Percentiles rank a stretch among this genome's conserved stretches.
These are phyloP conservation scores for Saccharomyces jurei DNA, from an alignment of 805 yeast genomes.

Conservation along the genomic window DNA sequence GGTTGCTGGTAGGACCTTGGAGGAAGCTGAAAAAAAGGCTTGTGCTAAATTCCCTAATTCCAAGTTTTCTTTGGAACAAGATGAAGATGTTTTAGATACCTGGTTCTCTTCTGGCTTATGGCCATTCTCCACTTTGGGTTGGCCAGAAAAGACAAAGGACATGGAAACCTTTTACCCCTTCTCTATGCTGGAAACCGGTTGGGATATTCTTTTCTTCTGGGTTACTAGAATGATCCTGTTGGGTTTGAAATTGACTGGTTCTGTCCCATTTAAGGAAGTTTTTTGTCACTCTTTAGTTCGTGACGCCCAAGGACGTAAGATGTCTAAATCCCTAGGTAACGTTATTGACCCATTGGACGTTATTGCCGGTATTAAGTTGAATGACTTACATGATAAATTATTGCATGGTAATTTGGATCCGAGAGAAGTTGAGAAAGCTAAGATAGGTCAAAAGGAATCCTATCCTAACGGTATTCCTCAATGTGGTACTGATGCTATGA, in stretches of 20 bases:
- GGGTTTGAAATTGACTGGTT: conserved; percentile 83
- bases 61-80: conserved; percentile 77
- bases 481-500: conserved; percentile 98
- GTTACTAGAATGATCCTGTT: conserved; percentile 92
- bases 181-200: conserved; percentile 94
- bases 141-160: conserved; percentile 81
- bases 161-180: conserved; percentile 76
- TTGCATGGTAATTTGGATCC: conserved; percentile 79
- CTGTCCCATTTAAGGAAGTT: conserved; percentile 89
- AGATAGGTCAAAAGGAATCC: conserved; percentile 75
- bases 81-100: conserved; percentile 96
- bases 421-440: conserved; percentile 78
- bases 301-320: conserved; percentile 98
- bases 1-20: conserved; percentile 80
- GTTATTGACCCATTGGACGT: conserved; percentile 95
- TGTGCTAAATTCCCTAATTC: conserved; percentile 57
- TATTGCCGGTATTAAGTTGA: conserved; percentile 76
- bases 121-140: conserved; percentile 95
- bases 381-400: conserved; percentile 71
- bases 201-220: conserved; percentile 99
- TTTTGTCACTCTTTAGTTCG: conserved; percentile 97
- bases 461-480: conserved; percentile 98
- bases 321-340: conserved; percentile 96
- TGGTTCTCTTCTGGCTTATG: conserved; percentile 98
- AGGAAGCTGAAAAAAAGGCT: conserved; percentile 84